phyloP scores from a whole-genome alignment of 1,284 basidiomycete genomes.

The Cutaneotrichosporon mucoides region DNA sequence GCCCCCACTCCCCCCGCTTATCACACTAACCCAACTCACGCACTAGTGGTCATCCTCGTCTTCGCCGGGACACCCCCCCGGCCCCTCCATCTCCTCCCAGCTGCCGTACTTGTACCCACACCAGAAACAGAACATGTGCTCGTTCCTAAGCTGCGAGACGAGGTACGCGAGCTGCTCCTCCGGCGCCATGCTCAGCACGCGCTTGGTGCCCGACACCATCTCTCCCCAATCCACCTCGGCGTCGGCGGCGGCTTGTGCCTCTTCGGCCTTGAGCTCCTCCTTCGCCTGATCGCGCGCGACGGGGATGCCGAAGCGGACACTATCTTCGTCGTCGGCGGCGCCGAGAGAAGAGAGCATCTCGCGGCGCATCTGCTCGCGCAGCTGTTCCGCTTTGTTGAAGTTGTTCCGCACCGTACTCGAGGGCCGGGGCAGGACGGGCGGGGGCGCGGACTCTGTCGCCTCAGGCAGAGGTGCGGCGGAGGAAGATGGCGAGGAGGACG shows the following conservation, averaged over 20 bases:
- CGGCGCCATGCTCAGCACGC: constrained; percentile 44
- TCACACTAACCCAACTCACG: too few species aligned
- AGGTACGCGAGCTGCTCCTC: constrained; percentile 39
- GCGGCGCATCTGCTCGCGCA: constrained; percentile 43
- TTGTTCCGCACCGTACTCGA: constrained; percentile 14
- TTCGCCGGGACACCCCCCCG: constrained; percentile 48
- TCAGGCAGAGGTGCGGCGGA: background rate
- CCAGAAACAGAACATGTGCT: constrained; percentile 49
- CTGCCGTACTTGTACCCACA: constrained; percentile 40
- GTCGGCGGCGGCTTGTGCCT: constrained; percentile 6
- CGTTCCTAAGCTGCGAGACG: constrained; percentile 40
- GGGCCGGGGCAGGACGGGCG: background rate
- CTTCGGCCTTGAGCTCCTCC: background rate
- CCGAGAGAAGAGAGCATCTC: constrained; percentile 40
- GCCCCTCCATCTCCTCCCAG: constrained; percentile 45
- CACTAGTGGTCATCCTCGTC: constrained; percentile 49
- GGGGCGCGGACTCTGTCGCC: background rate
- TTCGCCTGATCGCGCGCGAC: constrained; percentile 3
- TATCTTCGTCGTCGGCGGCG: constrained; percentile 22
- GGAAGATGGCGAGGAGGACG: background rate
- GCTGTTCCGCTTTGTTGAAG: constrained; percentile 34
- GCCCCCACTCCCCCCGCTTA: background rate
- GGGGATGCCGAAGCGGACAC: constrained; percentile 18
- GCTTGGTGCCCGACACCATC: constrained; percentile 36
- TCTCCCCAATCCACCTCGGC: constrained; percentile 39